Evolutionary conservation across 2,329 filamentous ascomycete genomes (phyloP), one percentile per base, ranked within the genome.

Genomic region (Fusarium phyllophilum): DNA sequence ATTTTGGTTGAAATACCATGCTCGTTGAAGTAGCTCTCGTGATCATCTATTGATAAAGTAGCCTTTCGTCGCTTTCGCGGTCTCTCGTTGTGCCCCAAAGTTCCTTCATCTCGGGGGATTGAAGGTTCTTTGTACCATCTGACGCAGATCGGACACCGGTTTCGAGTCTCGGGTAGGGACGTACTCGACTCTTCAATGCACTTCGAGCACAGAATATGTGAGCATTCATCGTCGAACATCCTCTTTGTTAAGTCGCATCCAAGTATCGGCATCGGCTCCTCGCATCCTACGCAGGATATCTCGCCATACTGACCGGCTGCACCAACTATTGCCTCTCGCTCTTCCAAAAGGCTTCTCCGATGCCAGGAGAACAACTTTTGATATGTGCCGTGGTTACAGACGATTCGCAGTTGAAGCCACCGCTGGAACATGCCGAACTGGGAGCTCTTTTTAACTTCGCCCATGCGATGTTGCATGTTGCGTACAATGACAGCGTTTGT

Each of bases 281-380:
- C 66, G 4, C 66, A 68, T 0, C 66, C 66, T 0, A 68, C 63
- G 6, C 66, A 68, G 8, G 13, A n/a, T 2, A 68, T 48, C 2
- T 68, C 66, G 1, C 66, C 66, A 8, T 34, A 36, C 2, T 51
- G 65, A 12, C 64, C 31, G 0, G 48, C 36, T 0, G 36, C 8
- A 4, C 66, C 66, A 0, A 62, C 33, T 8, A 62, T 17, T 0
- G 63, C 66, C 4, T 68, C 66, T 34, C 66, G 17, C 3, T 68
- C 66, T 9, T 68, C 66, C 2, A 68, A 1, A 0, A 68, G n/a
- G 3, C 64, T 68, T 8, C 66, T 62, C 0, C 66, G 36, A 2
- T 68, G 66, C 66, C 66, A 68, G 0, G 66, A 68, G 7, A 68
- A 68, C 2, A 68, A 31, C 8, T 68, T 68, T 7, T 68, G 66